Conservation (phyloP, 306 rosid genomes). For the Dryas octopetala region DNA sequence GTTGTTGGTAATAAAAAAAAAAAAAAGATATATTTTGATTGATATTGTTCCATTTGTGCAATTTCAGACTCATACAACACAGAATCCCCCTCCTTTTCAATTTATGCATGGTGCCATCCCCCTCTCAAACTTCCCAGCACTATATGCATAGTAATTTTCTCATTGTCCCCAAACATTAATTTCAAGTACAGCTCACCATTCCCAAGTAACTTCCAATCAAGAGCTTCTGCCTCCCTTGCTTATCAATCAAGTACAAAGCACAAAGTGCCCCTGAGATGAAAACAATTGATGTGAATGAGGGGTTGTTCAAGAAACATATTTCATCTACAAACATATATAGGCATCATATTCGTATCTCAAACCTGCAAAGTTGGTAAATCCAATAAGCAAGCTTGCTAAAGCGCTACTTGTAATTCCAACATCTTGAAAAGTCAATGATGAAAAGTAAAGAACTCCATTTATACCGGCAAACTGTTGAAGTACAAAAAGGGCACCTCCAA, state of each 20-base stretch:
- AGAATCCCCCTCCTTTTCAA: background rate
- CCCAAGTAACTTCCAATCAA: constrained; percentile 84
- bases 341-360: constrained; percentile 19
- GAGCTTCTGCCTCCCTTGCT: constrained; percentile 80
- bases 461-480: constrained; percentile 93
- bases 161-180: background rate
- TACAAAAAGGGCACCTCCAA: constrained; percentile 76
- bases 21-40: background rate
- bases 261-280: constrained; percentile 63
- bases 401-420: constrained; percentile 76
- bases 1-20: background rate
- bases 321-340: constrained; percentile 10
- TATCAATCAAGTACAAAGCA: constrained; percentile 77
- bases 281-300: constrained; percentile 29
- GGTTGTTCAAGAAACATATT: constrained; percentile 27
- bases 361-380: constrained; percentile 89
- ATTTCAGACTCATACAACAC: background rate
- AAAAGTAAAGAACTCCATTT: constrained; percentile 89
- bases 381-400: constrained; percentile 73
- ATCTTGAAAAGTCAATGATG: constrained; percentile 80
- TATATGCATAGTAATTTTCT: background rate
- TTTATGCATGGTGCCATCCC: background rate
- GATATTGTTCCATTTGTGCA: background rate
- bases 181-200: constrained; percentile 58
- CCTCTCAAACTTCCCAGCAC: background rate